These are phyloP conservation scores for Suillus americanus DNA, from an alignment of 768 basidiomycete genomes.

Conservation along the genomic window DNA sequence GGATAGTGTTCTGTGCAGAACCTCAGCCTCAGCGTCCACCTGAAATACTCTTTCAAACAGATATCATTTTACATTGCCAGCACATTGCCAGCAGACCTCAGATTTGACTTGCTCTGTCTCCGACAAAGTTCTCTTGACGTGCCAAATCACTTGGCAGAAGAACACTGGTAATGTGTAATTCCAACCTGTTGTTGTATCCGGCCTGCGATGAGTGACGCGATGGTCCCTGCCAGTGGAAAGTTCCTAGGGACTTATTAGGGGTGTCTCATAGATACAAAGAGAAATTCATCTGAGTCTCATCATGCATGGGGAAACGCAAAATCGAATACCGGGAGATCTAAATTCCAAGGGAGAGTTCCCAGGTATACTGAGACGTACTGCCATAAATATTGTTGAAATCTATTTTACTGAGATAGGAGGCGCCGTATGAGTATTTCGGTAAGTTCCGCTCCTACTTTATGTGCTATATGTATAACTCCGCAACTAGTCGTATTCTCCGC, in stretches of 20 bases:
- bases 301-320: not conserved
- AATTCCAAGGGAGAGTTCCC: too few species aligned
- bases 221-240: too few species aligned
- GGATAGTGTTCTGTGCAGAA: not conserved
- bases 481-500: too few species aligned
- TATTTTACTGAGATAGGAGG: too few species aligned
- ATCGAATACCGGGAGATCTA: not conserved
- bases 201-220: not conserved
- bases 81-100: not conserved
- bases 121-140: not conserved
- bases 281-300: too few species aligned
- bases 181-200: not conserved
- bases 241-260: too few species aligned
- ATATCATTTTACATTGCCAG: not conserved
- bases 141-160: not conserved
- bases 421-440: too few species aligned
- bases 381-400: too few species aligned
- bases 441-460: too few species aligned
- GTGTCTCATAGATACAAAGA: not conserved
- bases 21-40: not conserved
- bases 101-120: not conserved
- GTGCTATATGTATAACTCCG: too few species aligned
- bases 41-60: not conserved
- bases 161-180: not conserved
- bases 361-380: too few species aligned